Percentiles rank a stretch among this genome's conserved stretches.
Conservation (phyloP, 1,284 basidiomycete genomes). For the Boletus semigastroideus region DNA sequence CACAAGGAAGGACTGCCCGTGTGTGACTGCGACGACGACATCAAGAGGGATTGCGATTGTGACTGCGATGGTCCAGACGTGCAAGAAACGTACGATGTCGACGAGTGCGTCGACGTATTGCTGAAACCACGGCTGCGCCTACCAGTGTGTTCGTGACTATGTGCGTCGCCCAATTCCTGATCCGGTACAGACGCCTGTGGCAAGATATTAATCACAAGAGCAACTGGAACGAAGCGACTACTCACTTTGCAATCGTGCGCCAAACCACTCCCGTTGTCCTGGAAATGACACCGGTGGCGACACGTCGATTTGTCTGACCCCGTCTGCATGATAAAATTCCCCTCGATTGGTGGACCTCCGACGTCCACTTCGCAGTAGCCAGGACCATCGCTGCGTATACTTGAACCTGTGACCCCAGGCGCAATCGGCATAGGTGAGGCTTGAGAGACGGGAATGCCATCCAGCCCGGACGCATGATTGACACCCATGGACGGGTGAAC, state of each 20-base stretch:
- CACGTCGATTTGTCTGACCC: background rate
- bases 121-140: constrained; percentile 19
- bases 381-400: background rate
- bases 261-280: background rate
- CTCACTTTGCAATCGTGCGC: constrained; percentile 8
- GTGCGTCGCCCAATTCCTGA: background rate
- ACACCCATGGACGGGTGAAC: background rate
- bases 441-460: constrained; percentile 7
- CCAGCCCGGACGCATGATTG: background rate
- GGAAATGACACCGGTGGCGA: background rate
- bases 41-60: constrained; percentile 14
- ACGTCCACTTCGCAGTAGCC: constrained; percentile 1
- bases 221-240: background rate
- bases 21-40: constrained; percentile 21
- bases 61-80: constrained; percentile 20
- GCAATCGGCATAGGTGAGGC: constrained; percentile 11
- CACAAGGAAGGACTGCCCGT: constrained; percentile 17
- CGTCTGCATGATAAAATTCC: background rate
- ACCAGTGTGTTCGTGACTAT: background rate
- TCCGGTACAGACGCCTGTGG: constrained; percentile 6
- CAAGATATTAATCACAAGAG: background rate
- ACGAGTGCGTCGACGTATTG: constrained; percentile 19
- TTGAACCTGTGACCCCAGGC: background rate
- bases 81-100: constrained; percentile 24
- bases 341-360: background rate